Base-by-base conservation (phyloP, 2,329 filamentous ascomycete genomes). In the Botryotinia convoluta region DNA sequence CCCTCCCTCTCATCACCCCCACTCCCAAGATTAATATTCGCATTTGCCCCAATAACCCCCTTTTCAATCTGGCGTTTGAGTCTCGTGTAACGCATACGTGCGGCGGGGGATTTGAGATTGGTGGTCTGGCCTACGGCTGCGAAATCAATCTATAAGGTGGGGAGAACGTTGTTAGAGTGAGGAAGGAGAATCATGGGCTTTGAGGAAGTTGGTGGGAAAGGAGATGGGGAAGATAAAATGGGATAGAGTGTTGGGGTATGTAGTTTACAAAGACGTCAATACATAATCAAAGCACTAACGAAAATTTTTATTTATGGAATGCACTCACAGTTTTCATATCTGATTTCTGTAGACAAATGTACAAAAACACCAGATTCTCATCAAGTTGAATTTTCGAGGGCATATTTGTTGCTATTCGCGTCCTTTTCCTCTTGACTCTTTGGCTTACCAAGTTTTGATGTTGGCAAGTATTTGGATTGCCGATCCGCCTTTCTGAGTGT, bases 361-460 rank as follows among this genome's bases (percentile, higher is more conserved):
- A 84, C 39, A 85, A 79, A 74, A 85, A 85, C 77, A 80, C 79
- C 42, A 84, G 77, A 73, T 81, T 83, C 69, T 82, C 81, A 63
- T 84, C 82, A 6, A 82, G 77, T 74, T 82, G 81, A 35, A 81
- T 80, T 73, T 82, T 83, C 26, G 81, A 81, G 68, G 82, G 80
- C 83, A 84, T 84, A 64, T 35, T 35, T 44, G 1, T 14, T 37
- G 45, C 4, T 37, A 39, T 12, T 22, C n/a, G 5, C 22, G 6
- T 20, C 26, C 35, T 32, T 18, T 20, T 14, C 4, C 16, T 39
- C 39, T 42, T 5, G 1, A 7, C 6, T 20, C 4, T n/a, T 37
- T 12, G 0, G 20, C 35, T 29, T 57, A 4, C 7, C 14, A 7
- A n/a, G 1, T 42, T 39, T 39, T 35, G 2, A n/a, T 4, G 6